Percentiles rank a stretch among this genome's conserved stretches.
phyloP scores from a whole-genome alignment of 1,139 yeast species.

The Debaryomycetaceae sp. region DNA sequence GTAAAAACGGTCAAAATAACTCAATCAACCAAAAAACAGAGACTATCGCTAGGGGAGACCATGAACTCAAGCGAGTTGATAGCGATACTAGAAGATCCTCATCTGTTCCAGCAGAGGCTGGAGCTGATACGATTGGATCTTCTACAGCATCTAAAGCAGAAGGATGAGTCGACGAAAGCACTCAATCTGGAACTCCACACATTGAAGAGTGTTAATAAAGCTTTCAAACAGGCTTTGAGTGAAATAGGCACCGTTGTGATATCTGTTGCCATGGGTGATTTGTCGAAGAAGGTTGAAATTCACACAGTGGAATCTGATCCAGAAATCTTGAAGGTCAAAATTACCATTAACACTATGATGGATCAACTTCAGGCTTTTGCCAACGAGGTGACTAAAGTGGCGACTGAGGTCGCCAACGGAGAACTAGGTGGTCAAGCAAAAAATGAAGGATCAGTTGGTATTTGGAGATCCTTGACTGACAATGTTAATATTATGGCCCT shows the following conservation, averaged over 20 bases:
- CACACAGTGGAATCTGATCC: conserved; percentile 74
- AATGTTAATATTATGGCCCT: conserved; percentile 87
- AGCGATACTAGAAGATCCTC: conserved; percentile 41
- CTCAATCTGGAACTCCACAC: conserved; percentile 45
- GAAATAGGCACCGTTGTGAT: conserved; percentile 82
- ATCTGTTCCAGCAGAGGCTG: conserved; percentile 26
- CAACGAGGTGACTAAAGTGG: conserved; percentile 77
- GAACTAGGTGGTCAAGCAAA: conserved; percentile 87
- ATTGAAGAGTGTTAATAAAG: conserved; percentile 63
- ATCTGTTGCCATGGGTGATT: conserved; percentile 82
- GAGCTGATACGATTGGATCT: conserved; percentile 32
- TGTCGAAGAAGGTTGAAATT: conserved; percentile 70
- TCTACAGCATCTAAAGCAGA: conserved; percentile 27
- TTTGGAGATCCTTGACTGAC: conserved; percentile 81
- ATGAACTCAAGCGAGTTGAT: conserved; percentile 34
- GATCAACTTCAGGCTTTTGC: conserved; percentile 82
- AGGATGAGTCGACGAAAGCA: conserved; percentile 26
- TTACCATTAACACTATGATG: conserved; percentile 84
- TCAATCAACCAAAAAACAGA: conserved; percentile 16
- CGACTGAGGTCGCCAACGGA: conserved; percentile 87
- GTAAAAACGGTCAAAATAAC: conserved; percentile 12
- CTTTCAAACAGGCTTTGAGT: conserved; percentile 70
- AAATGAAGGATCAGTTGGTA: conserved; percentile 78
- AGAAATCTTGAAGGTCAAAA: conserved; percentile 71
- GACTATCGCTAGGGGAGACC: conserved; percentile 10